phyloP scores from a whole-genome alignment of 148 eudicot species.

The Amaranthus hypochondriacus region DNA sequence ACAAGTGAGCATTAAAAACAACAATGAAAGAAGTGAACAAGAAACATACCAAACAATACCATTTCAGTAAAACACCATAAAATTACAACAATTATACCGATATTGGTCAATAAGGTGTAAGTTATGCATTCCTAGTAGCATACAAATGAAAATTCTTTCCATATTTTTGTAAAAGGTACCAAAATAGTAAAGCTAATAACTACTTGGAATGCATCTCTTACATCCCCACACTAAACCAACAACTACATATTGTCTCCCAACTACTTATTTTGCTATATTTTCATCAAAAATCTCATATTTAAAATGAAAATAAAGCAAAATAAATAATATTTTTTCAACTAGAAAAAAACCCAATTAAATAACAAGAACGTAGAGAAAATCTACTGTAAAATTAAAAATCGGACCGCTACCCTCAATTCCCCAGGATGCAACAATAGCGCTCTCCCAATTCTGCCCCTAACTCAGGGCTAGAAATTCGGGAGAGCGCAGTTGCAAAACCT shows the following conservation, averaged over 20 bases:
- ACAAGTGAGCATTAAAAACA: too few species aligned
- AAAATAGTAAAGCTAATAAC: constrained; percentile 3
- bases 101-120: constrained; percentile 36
- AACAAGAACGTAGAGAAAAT: neutral
- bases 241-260: neutral
- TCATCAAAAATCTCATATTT: too few species aligned
- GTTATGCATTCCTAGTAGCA: constrained; percentile 65
- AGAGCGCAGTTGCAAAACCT: constrained; percentile 71
- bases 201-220: constrained; percentile 78
- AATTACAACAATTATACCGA: too few species aligned
- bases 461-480: constrained; percentile 46
- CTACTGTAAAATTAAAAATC: constrained; percentile 32
- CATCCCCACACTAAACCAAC: constrained; percentile 38
- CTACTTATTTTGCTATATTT: neutral
- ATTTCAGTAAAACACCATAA: too few species aligned
- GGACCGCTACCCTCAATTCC: constrained; percentile 99
- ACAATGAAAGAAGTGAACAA: too few species aligned
- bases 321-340: neutral
- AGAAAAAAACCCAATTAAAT: neutral
- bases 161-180: neutral
- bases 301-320: too few species aligned
- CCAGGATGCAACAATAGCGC: constrained; percentile 76
- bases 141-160: neutral
- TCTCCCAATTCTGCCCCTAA: constrained; percentile 53
- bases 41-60: too few species aligned